phyloP scores from a whole-genome alignment of 768 basidiomycete species.

The Panellus pusillus region DNA sequence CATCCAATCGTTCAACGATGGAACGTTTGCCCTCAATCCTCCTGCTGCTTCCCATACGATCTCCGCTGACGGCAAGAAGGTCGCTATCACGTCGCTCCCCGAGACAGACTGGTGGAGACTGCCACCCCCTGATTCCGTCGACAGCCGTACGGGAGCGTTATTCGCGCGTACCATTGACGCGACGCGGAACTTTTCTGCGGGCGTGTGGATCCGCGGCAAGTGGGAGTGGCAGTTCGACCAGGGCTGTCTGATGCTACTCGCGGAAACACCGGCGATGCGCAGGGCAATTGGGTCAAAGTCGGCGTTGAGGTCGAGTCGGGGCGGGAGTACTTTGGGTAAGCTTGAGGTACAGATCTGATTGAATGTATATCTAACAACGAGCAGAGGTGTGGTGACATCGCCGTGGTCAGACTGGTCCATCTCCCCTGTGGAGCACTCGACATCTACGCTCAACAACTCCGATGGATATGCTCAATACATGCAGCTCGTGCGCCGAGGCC shows the following conservation, averaged over 20 bases:
- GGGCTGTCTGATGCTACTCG: slow-evolving; percentile 19
- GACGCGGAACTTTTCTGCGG: slow-evolving; percentile 15
- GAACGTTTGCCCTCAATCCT: slow-evolving; percentile 9
- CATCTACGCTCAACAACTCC: slow-evolving; percentile 9
- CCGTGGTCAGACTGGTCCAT: slow-evolving; percentile 20
- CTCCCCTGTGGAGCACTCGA: slow-evolving; percentile 10
- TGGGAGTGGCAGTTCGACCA: slow-evolving; percentile 18
- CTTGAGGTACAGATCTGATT: background rate
- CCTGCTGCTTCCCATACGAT: slow-evolving; percentile 12
- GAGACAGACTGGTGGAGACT: slow-evolving; percentile 18
- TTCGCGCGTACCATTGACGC: slow-evolving; percentile 10
- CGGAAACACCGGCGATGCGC: background rate
- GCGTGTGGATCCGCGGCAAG: slow-evolving; percentile 13
- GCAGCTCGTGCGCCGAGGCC: slow-evolving; percentile 16
- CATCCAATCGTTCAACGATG: slow-evolving; percentile 5
- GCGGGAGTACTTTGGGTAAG: slow-evolving; percentile 11
- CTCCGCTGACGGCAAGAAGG: slow-evolving; percentile 9
- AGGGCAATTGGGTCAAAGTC: slow-evolving; percentile 17
- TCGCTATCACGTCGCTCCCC: slow-evolving; percentile 6
- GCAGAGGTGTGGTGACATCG: slow-evolving; percentile 13
- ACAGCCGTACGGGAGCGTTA: slow-evolving; percentile 15
- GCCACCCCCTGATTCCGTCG: slow-evolving; percentile 11
- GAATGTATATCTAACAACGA: background rate
- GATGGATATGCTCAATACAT: slow-evolving; percentile 9
- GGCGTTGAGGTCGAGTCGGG: slow-evolving; percentile 17